Base-by-base conservation (phyloP, 208 protist species). In the Vickermania spadyakhi region DNA sequence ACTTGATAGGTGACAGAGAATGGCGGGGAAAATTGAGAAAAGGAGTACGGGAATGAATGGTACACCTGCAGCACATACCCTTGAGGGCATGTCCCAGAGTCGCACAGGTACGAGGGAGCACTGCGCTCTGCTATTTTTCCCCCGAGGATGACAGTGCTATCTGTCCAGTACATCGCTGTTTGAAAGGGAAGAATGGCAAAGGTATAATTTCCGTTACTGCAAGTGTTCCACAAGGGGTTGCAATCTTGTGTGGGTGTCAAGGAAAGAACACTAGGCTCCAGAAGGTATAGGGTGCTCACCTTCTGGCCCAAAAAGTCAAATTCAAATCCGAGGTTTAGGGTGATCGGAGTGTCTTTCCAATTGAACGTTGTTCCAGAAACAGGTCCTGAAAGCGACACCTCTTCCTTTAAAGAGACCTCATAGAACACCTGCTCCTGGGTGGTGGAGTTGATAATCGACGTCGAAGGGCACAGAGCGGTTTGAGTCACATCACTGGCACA, bases 151-250 rank as follows among this genome's bases (percentile, higher is more conserved):
- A 18, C 7, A 7, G 36, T 45, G 7, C 36, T 18, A 45, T 18
- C 18, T 5, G 49, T 50, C 50, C 57, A 70, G 22, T 3, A 55
- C 11, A 70, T 36, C 7, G 56, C 30, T 11, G 64, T 60, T 49
- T 45, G 31, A 36, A 66, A 51, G 18, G 61, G 51, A 28, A 68
- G 52, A 22, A 62, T 55, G 22, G 61, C 13, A 22, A 68, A 62
- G 42, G 28, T 53, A 36, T 68, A 67, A 56, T 62, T 63, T n/a
- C 61, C 67, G 22, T 63, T 42, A 21, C 42, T 28, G 67, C 61
- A 67, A 60, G 56, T 28, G 31, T 62, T 68, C 28, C 61, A 50
- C 22, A 62, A 36, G 2, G 67, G 30, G 50, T 58, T 50, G 28
- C 64, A 70, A 11, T 54, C n/a, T 23, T 23, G 18, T 52, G 13